Percentiles rank a stretch among this genome's conserved stretches.
Evolutionary conservation across 116 monocot genomes (phyloP).

Genomic region (Papilionanthe hybrid): DNA sequence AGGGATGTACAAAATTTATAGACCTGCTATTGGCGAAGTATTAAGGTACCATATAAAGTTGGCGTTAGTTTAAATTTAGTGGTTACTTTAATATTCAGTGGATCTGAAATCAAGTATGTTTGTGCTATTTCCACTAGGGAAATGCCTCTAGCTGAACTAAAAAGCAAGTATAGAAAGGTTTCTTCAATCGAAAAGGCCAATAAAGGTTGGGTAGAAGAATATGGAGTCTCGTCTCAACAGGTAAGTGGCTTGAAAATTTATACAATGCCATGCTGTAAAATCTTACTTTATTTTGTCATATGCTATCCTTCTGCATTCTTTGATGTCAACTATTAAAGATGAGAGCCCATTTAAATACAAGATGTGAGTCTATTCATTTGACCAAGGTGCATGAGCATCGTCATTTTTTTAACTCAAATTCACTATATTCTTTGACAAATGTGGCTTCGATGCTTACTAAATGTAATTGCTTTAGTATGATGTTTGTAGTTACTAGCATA

Average conservation of each 20-base stretch:
- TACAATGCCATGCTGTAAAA: not conserved
- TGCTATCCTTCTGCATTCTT: not conserved
- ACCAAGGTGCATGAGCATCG: not conserved
- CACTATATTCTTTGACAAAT: not conserved
- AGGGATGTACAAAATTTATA: slow-evolving; percentile 72
- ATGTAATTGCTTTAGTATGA: not conserved
- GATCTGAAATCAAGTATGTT: not conserved
- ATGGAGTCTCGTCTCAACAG: slow-evolving; percentile 75
- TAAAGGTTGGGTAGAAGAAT: slow-evolving; percentile 89
- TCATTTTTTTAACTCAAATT: not conserved
- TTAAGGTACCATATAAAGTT: slow-evolving; percentile 85
- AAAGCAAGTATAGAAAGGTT: slow-evolving; percentile 79
- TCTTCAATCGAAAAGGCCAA: slow-evolving; percentile 73
- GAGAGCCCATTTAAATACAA: not conserved
- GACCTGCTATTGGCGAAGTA: slow-evolving; percentile 86
- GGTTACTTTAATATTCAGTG: not conserved
- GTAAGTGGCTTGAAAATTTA: slow-evolving; percentile 14
- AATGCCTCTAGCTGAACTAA: slow-evolving; percentile 79
- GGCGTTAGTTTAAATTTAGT: not conserved
- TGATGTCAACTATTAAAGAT: not conserved
- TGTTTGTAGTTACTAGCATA: not conserved
- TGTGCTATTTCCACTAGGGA: slow-evolving; percentile 45
- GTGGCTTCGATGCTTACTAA: not conserved
- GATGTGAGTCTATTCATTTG: not conserved
- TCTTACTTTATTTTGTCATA: not conserved